Base-by-base conservation (phyloP, 2,329 filamentous ascomycete genomes). In the Arthroderma sp. region DNA sequence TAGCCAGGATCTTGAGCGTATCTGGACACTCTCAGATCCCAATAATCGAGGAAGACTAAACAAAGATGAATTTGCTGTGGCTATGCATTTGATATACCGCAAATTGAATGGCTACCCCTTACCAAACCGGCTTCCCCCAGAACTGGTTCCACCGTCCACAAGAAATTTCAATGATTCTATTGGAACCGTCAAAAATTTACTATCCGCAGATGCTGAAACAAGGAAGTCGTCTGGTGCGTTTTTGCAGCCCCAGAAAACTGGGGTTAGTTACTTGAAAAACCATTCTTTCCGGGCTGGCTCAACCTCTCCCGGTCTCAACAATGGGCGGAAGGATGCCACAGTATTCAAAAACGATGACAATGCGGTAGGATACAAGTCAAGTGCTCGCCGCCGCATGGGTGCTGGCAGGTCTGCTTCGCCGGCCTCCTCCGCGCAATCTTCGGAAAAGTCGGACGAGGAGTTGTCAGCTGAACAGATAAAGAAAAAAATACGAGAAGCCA, bases 31-130 rank as follows among this genome's bases (percentile, higher is more conserved):
- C 47, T 83, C 89, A 3, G 91, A 98, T 60, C 83, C 88, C 30
- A 83, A 88, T 51, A 95, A 98, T 64, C 91, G 91, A 62, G 91
- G 91, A 11, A 83, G 88, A 45, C 74, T 98, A 29, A 88, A 98
- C 56, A 77, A 96, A 57, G 91, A 98, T 60, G 91, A 98, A 59
- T 98, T 98, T 59, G 88, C 91, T 6, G 89, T 98, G 43, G 87
- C 88, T 6, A 98, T 98, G 91, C 91, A 98, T 73, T 70, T 98
- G 66, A 98, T 98, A 56, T 98, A 98, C 68, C 78, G 91, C 56
- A 94, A 93, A 61, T 74, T 98, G 43, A 96, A 98, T 57, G 89
- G 89, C 32, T 96, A 96, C 58, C 88, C 89, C 1, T 74, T 96
- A 30, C 91, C 91, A 10, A 84, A 80, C 56, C 81, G 82, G 38